Conservation (phyloP, 306 rosid species). For the Acacia confusa region DNA sequence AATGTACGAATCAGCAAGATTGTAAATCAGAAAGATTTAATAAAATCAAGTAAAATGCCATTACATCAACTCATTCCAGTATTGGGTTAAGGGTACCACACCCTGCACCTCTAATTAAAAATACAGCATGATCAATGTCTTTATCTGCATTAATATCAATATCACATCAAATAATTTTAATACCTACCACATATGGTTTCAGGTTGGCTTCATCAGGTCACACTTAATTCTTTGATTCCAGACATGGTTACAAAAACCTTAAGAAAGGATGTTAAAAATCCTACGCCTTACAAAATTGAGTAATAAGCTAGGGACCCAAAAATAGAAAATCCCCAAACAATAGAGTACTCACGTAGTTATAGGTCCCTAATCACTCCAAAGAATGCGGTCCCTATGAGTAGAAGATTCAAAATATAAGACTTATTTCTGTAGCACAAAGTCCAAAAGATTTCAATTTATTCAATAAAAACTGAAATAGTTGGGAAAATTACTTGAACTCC, state of each 20-base stretch:
- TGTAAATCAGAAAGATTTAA: too few relatives aligned
- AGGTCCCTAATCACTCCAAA: slow-evolving; percentile 60
- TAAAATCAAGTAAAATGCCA: too few relatives aligned
- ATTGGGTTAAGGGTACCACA: too few relatives aligned
- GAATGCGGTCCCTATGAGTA: slow-evolving; percentile 62
- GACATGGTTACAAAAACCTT: slow-evolving; percentile 27
- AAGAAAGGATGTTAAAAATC: neutral
- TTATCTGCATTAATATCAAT: too few relatives aligned
- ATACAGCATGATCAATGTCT: too few relatives aligned
- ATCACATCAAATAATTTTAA: too few relatives aligned
- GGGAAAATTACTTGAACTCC: slow-evolving; percentile 62
- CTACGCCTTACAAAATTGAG: slow-evolving; percentile 18
- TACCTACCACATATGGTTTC: too few relatives aligned
- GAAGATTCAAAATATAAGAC: slow-evolving; percentile 31
- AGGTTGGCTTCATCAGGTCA: too few relatives aligned
- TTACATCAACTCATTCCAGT: too few relatives aligned
- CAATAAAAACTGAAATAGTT: neutral
- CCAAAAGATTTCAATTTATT: slow-evolving; percentile 20
- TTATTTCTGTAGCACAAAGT: slow-evolving; percentile 14
- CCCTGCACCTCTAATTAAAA: too few relatives aligned
- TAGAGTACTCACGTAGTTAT: slow-evolving; percentile 76
- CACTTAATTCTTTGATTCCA: slow-evolving; percentile 1
- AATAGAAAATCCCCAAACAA: slow-evolving; percentile 3
- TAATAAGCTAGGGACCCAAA: slow-evolving; percentile 19
- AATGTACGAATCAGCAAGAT: too few relatives aligned